Evolutionary conservation across 805 yeast species (phyloP).

Genomic region (Priceomyces fermenticarens): DNA sequence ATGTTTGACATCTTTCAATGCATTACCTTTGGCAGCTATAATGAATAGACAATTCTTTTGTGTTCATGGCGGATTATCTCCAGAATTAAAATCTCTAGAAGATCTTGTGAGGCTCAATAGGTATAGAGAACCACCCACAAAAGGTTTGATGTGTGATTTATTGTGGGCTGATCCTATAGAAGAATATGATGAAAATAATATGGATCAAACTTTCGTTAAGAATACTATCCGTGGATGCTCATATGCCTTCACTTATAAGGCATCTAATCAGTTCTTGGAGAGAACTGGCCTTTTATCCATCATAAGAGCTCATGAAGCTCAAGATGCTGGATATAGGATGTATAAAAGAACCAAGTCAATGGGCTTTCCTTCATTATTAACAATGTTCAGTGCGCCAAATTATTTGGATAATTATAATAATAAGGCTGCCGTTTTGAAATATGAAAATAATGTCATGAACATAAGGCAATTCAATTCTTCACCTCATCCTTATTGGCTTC

Average conservation of each 20-base stretch:
- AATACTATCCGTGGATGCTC: constrained; percentile 90
- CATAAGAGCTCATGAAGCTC: constrained; percentile 96
- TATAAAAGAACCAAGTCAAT: constrained; percentile 78
- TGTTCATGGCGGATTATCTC: constrained; percentile 95
- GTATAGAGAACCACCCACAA: constrained; percentile 89
- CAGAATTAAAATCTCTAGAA: constrained; percentile 66
- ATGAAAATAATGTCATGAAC: constrained; percentile 89
- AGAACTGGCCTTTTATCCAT: constrained; percentile 77
- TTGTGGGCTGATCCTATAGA: constrained; percentile 97
- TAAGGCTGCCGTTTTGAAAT: constrained; percentile 92
- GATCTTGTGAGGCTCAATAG: constrained; percentile 72
- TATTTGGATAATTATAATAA: constrained; percentile 89
- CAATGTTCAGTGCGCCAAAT: constrained; percentile 94
- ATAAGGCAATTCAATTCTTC: constrained; percentile 89
- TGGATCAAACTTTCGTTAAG: constrained; percentile 51
- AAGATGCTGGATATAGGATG: constrained; percentile 95
- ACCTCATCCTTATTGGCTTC: constrained; percentile 96
- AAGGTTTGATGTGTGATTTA: constrained; percentile 90
- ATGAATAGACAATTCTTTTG: constrained; percentile 94
- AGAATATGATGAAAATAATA: constrained; percentile 55
- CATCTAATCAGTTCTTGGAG: constrained; percentile 75
- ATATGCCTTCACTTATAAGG: constrained; percentile 80
- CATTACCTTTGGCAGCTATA: constrained; percentile 87
- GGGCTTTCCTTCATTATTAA: constrained; percentile 86
- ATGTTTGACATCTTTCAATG: constrained; percentile 74